Percentiles rank a stretch among this genome's conserved stretches.
These are phyloP conservation scores for Penicillium psychrofluorescens DNA, from an alignment of 495 filamentous ascomycete species.

Conservation along the genomic window DNA sequence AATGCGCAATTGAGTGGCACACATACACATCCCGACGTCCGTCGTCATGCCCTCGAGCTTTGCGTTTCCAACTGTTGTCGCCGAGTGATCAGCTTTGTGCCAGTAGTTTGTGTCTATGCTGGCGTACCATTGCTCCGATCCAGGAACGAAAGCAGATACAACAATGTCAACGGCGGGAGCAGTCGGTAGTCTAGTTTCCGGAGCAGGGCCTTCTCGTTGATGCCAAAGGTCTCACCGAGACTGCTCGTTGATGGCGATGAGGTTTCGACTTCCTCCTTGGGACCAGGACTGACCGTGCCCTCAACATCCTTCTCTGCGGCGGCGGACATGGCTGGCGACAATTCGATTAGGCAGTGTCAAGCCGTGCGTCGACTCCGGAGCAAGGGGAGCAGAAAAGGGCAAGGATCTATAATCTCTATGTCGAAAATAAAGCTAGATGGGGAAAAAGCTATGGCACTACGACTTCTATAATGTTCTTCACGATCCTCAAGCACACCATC, in stretches of 20 bases:
- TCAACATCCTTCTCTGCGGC: background rate
- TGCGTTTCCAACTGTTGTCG: slow-evolving; percentile 43
- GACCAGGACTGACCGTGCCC: background rate
- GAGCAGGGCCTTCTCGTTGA: slow-evolving; percentile 56
- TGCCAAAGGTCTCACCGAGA: slow-evolving; percentile 14
- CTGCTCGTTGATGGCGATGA: slow-evolving; percentile 10
- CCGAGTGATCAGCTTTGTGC: background rate
- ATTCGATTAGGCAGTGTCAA: background rate
- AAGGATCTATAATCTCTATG: no score
- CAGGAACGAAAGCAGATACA: slow-evolving; percentile 69
- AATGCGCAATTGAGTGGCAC: background rate
- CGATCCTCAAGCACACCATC: background rate
- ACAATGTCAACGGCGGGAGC: slow-evolving; percentile 57
- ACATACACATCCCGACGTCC: slow-evolving; percentile 55
- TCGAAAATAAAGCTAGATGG: background rate
- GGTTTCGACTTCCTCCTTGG: background rate
- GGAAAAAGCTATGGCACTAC: background rate
- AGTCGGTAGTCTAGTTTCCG: slow-evolving; percentile 59
- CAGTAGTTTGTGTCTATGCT: background rate
- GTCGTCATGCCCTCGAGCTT: slow-evolving; percentile 54
- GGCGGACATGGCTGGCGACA: background rate
- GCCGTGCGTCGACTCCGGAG: no score
- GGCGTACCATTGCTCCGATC: slow-evolving; percentile 63
- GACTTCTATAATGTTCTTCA: no score
- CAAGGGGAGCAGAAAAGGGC: no score